These are phyloP conservation scores for Amaranthus hypochondriacus DNA, from an alignment of 148 eudicot species.

Conservation along the genomic window DNA sequence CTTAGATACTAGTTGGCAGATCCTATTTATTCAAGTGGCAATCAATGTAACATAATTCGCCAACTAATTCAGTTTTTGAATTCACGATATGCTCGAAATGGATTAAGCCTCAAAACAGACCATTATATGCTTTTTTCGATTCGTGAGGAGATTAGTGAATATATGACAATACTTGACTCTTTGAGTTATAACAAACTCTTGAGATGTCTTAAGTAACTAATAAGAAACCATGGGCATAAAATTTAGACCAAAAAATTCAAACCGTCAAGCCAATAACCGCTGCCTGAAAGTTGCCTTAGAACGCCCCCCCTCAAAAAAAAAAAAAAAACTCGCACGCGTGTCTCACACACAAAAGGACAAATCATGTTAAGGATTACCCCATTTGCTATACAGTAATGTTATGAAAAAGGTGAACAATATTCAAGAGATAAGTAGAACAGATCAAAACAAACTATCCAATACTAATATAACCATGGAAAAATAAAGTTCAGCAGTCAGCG, in stretches of 20 bases:
- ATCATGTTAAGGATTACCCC: no score
- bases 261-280: not conserved
- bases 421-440: not conserved
- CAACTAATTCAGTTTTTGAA: no score
- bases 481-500: not conserved
- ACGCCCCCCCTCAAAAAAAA: not conserved
- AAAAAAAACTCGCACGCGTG: not conserved
- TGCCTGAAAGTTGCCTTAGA: not conserved
- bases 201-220: no score
- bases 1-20: not conserved
- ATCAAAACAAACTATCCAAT: not conserved
- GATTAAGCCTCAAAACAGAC: no score
- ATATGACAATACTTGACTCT: not conserved
- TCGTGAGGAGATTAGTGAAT: no score
- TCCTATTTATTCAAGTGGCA: not conserved
- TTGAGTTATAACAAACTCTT: no score
- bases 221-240: no score
- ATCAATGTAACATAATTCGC: no score
- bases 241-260: not conserved
- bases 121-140: no score
- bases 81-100: no score
- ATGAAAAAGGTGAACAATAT: not conserved
- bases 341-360: not conserved
- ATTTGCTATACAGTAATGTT: not conserved
- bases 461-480: not conserved